Base-by-base conservation (phyloP, 352 stramenopile genomes). In the Phytophthora pistaciae region DNA sequence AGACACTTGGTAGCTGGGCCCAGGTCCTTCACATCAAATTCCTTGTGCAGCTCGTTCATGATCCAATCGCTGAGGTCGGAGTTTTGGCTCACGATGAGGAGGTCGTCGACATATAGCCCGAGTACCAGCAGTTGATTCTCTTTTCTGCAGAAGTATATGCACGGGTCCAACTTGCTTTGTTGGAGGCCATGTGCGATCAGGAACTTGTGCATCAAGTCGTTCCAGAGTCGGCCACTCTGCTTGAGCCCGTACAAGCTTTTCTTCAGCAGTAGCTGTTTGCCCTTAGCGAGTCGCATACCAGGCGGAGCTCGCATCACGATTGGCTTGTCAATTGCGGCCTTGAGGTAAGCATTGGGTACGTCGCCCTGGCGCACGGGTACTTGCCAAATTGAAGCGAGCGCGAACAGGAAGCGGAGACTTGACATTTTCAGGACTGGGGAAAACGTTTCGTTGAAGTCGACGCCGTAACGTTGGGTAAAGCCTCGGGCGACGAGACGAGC, bases 1-100 rank as follows among this genome's bases (percentile, higher is more conserved):
- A 64, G 27, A 20, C 58, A 64, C 29, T 64, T 56, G 4, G 16
- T 16, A 3, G 58, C 58, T 0, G 8, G 6, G 1, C 46, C 46
- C 1, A 57, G 44, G 18, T 65, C 20, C n/a, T 57, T 58, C 27
- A 57, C 18, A 31, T 65, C 18, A n/a, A 55, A 64, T 52, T 25
- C 5, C 10, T 16, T 13, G 5, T 46, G 11, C 9, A 46, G 38
- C 8, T 18, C 5, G 8, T 14, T 16, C 14, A 46, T 46, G 11
- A 13, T 13, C 38, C 11, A 16, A n/a, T 46, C 38, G 14, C 9
- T 16, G 6, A 18, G 11, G 14, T 14, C 38, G 8, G 10, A 1
- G 38, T 46, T 13, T 46, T 46, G 11, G 16, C 11, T n/a, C 10
- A 46, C 38, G 38, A 46, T 46, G 8, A 46, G 10, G 1, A 46